Conservation (phyloP, 257 asterid species). For the Buddleja alternifolia region DNA sequence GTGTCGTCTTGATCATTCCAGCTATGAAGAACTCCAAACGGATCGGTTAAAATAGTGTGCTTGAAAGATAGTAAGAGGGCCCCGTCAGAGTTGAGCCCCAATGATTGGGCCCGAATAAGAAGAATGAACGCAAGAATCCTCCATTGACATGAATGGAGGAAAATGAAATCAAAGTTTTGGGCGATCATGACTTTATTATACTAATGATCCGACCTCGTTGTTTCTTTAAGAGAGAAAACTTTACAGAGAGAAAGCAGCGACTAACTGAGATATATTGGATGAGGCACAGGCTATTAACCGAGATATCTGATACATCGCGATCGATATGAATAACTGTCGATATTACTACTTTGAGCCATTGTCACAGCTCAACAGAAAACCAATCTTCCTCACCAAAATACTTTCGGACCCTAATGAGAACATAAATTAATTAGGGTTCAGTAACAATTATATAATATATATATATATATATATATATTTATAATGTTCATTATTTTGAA, state of each 20-base stretch:
- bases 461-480: too few relatives aligned
- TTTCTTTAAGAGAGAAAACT: not conserved
- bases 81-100: slow-evolving; percentile 63
- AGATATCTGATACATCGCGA: too few relatives aligned
- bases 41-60: slow-evolving; percentile 57
- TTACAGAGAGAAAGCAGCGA: slow-evolving; percentile 3
- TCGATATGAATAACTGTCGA: too few relatives aligned
- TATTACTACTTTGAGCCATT: too few relatives aligned
- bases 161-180: not conserved
- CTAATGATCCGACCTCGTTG: not conserved
- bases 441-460: slow-evolving; percentile 12
- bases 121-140: not conserved
- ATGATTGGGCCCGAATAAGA: not conserved
- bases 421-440: slow-evolving; percentile 19
- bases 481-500: too few relatives aligned
- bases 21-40: slow-evolving; percentile 48
- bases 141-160: not conserved
- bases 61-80: slow-evolving; percentile 67
- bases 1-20: slow-evolving; percentile 64
- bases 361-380: slow-evolving; percentile 52
- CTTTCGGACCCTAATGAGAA: slow-evolving; percentile 39
- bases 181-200: not conserved
- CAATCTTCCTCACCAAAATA: slow-evolving; percentile 49
- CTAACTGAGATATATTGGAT: slow-evolving; percentile 64
- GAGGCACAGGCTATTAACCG: too few relatives aligned